Evolutionary conservation across 768 basidiomycete species (phyloP), one percentile per base, ranked within the genome.

Genomic region (Phallus indusiatus): DNA sequence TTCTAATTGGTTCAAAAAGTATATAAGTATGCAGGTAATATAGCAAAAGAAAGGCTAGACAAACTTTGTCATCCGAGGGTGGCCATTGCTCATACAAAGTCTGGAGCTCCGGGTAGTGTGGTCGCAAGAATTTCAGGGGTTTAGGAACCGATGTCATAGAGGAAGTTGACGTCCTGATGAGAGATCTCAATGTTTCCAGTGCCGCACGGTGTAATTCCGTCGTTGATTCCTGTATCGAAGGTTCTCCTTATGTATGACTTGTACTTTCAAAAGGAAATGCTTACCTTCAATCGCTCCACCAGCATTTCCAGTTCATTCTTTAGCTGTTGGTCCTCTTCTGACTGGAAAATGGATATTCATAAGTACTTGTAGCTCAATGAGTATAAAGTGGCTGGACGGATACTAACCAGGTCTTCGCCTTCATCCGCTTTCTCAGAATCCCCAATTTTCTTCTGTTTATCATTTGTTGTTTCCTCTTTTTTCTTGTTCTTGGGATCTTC

Each of bases 101-200:
- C 71, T 94, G 88, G 47, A 95, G 80, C 60, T 83, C 85, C 52
- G 88, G 89, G 70, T 95, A 99, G 69, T 93, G 88, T 35, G 94
- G 94, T 58, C 94, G 86, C 33, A 99, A 81, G 74, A 99, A 99
- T 75, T 99, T 99, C 60, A 99, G 80, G 28, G 96, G 96, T 76
- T 99, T 98, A 1, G 96, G 96, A 10, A 99, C 95, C 21, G 93
- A 94, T 11, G 96, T 99, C 95, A 99, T 98, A 6, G 94, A 96
- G 16, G 91, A 94, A 3, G 96, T 99, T 11, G 94, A 94, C 6
- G 95, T 97, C 67, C 92, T 81, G 67, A 98, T 98, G 47, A 98
- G 78, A 7, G 89, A 93, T 52, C 95, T 83, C 10, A 99, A 79
- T 3, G 92, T 92, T 75, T 99, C 95, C 14, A 99, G 79, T 24